Conservation (phyloP, 2,329 filamentous ascomycete species). For the Leptographium galeiforme region DNA sequence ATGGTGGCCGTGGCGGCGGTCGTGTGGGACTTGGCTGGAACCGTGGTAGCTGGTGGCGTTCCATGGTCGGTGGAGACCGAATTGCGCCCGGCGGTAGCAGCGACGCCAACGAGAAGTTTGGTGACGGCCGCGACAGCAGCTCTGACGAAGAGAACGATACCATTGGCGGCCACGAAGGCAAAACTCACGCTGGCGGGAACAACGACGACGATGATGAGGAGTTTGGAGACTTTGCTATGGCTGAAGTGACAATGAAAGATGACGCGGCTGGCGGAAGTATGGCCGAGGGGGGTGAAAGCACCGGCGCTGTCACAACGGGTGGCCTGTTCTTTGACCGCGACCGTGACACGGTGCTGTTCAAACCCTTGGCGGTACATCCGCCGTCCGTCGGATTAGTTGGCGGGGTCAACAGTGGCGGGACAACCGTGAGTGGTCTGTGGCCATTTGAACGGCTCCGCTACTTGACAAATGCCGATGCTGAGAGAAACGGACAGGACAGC, state of each 20-base stretch:
- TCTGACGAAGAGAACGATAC: slow-evolving; percentile 35
- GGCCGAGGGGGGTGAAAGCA: slow-evolving; percentile 12
- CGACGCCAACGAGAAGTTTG: slow-evolving; percentile 10
- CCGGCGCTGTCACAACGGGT: slow-evolving; percentile 4
- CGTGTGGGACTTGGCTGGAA: slow-evolving; percentile 16
- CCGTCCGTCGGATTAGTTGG: neutral
- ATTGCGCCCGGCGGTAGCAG: neutral
- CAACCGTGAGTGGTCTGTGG: slow-evolving; percentile 31
- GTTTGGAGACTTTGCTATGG: slow-evolving; percentile 56
- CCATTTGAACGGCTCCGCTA: slow-evolving; percentile 36
- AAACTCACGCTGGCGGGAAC: slow-evolving; percentile 23
- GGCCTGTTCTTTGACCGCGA: slow-evolving; percentile 14
- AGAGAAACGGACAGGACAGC: slow-evolving; percentile 8
- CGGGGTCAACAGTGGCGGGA: neutral
- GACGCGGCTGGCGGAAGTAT: neutral
- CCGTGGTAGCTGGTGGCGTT: slow-evolving; percentile 23
- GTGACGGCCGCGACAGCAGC: slow-evolving; percentile 23
- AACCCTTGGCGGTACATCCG: slow-evolving; percentile 41
- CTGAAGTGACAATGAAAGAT: slow-evolving; percentile 27
- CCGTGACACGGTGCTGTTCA: slow-evolving; percentile 32
- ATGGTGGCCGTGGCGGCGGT: slow-evolving; percentile 14
- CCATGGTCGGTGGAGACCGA: slow-evolving; percentile 15
- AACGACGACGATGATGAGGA: slow-evolving; percentile 50
- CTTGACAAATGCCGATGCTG: slow-evolving; percentile 5
- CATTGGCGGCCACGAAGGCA: slow-evolving; percentile 27